Conservation (phyloP, 2,329 filamentous ascomycete species). For the Capronia americana region DNA sequence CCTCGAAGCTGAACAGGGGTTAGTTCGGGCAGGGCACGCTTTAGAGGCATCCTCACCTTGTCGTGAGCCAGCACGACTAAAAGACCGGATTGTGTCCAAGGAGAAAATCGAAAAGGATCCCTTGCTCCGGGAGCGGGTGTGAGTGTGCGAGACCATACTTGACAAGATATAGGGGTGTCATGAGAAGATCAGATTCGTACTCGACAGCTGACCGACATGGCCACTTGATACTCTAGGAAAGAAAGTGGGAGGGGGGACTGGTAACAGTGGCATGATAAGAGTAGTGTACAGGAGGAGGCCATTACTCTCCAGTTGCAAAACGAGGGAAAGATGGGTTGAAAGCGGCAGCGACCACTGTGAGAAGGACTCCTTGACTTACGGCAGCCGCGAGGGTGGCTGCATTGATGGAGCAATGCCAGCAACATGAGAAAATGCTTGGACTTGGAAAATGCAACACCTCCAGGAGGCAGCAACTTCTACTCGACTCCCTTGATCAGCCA, state of each 20-base stretch:
- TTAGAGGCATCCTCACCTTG: slow-evolving; percentile 28
- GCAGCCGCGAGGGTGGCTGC: neutral
- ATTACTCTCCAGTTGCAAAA: neutral
- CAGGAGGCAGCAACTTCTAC: neutral
- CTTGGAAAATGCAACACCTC: neutral
- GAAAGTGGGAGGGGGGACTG: neutral
- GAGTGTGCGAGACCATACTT: slow-evolving; percentile 32
- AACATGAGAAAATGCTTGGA: neutral
- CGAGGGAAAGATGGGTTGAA: neutral
- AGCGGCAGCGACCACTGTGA: slow-evolving; percentile 2
- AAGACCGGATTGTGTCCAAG: slow-evolving; percentile 32
- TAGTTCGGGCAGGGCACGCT: slow-evolving; percentile 14
- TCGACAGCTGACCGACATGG: slow-evolving; percentile 5
- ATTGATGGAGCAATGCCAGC: neutral
- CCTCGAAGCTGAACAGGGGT: slow-evolving; percentile 23
- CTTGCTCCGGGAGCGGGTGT: slow-evolving; percentile 31
- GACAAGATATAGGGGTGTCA: slow-evolving; percentile 5
- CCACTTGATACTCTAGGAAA: neutral
- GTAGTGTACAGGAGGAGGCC: neutral
- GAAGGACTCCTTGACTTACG: neutral
- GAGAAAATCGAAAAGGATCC: slow-evolving; percentile 37
- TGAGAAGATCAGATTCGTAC: neutral
- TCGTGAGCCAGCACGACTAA: slow-evolving; percentile 35
- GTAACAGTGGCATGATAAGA: neutral
- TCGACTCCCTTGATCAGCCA: neutral